phyloP scores from a whole-genome alignment of 257 asterid species.

The Haberlea rhodopensis region DNA sequence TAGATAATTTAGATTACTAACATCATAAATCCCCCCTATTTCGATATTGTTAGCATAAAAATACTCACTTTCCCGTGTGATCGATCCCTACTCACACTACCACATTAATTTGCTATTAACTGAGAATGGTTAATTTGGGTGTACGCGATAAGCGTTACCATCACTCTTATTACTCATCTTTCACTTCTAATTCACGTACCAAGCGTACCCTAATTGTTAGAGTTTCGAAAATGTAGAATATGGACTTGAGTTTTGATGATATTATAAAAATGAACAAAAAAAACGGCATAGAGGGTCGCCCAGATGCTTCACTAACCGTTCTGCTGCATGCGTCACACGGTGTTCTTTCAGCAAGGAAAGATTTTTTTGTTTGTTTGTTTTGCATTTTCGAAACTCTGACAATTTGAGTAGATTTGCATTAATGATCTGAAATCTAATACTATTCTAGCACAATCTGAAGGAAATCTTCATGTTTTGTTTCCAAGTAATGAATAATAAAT shows the following conservation, averaged over 20 bases:
- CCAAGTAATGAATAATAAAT: not conserved
- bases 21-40: too few species aligned
- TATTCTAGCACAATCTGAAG: too few species aligned
- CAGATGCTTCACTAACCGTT: conserved; percentile 29
- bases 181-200: too few species aligned
- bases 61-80: too few species aligned
- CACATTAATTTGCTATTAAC: too few species aligned
- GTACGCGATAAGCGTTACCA: too few species aligned
- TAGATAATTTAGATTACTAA: too few species aligned
- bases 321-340: conserved; percentile 28
- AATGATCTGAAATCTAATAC: not conserved
- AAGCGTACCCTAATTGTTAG: not conserved
- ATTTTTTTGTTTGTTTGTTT: not conserved
- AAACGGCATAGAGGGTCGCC: conserved; percentile 6
- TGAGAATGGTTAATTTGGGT: too few species aligned
- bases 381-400: not conserved
- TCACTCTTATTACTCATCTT: too few species aligned
- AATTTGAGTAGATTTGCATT: not conserved
- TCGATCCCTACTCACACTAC: too few species aligned
- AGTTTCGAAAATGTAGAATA: conserved; percentile 30
- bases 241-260: conserved; percentile 49
- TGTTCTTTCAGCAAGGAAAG: conserved; percentile 26
- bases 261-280: conserved; percentile 21
- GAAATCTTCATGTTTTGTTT: not conserved
- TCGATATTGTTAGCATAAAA: too few species aligned